These are phyloP conservation scores for Amphibolis antarctica DNA, from an alignment of 106 monocot genomes.

Conservation along the genomic window DNA sequence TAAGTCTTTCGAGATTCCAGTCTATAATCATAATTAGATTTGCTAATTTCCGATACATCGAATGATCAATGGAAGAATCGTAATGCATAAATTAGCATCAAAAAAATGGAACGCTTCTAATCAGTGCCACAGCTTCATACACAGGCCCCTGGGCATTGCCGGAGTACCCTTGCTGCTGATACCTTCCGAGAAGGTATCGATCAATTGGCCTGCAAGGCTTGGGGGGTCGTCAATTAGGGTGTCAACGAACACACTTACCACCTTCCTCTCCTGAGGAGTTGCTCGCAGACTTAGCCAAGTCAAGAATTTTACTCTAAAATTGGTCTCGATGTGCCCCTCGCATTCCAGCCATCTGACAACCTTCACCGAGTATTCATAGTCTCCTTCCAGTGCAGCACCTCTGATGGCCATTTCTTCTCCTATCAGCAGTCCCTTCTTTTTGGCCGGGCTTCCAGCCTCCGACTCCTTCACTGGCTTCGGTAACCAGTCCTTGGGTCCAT, in stretches of 20 bases:
- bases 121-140: slow-evolving; percentile 78
- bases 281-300: slow-evolving; percentile 46
- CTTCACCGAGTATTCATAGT: slow-evolving; percentile 64
- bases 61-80: slow-evolving; percentile 8
- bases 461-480: slow-evolving; percentile 28
- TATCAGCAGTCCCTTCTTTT: slow-evolving; percentile 11
- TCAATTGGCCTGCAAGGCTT: slow-evolving; percentile 76
- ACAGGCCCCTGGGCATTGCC: slow-evolving; percentile 44
- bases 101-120: neutral
- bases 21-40: neutral
- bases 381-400: slow-evolving; percentile 14
- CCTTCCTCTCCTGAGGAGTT: slow-evolving; percentile 57
- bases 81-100: slow-evolving; percentile 2
- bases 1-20: neutral
- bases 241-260: slow-evolving; percentile 65
- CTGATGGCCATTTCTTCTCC: slow-evolving; percentile 11
- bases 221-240: slow-evolving; percentile 70
- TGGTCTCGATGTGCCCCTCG: slow-evolving; percentile 32
- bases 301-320: slow-evolving; percentile 41
- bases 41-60: neutral
- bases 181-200: slow-evolving; percentile 68
- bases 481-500: slow-evolving; percentile 10
- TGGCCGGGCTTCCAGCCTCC: slow-evolving; percentile 26
- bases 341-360: slow-evolving; percentile 58
- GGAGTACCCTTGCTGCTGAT: slow-evolving; percentile 46